A percentile compares a stretch with the other conserved stretches of the same genome.
Conservation (phyloP, 495 filamentous ascomycete genomes). For the Letharia lupina region DNA sequence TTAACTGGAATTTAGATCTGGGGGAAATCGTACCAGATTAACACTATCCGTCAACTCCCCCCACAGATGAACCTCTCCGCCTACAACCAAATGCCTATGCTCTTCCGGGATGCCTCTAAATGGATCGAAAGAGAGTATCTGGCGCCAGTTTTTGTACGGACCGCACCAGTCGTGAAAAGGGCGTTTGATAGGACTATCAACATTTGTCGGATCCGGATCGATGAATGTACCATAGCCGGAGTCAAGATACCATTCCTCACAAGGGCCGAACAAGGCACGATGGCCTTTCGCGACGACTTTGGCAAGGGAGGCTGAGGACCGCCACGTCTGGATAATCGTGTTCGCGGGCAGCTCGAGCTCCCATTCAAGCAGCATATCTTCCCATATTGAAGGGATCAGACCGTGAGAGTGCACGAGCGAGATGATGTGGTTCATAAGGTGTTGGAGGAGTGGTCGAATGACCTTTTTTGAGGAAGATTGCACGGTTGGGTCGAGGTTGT, state of each 20-base stretch:
- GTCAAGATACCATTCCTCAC: slow-evolving; percentile 75
- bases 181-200: slow-evolving; percentile 12
- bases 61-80: slow-evolving; percentile 72
- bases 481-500: slow-evolving; percentile 59
- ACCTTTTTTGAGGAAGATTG: slow-evolving; percentile 48
- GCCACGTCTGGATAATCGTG: slow-evolving; percentile 65
- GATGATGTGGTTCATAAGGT: slow-evolving; percentile 57
- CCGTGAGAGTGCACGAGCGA: slow-evolving; percentile 45
- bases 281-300: slow-evolving; percentile 49
- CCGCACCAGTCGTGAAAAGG: slow-evolving; percentile 70
- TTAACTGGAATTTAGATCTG: slow-evolving; percentile 2
- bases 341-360: slow-evolving; percentile 53
- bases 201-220: slow-evolving; percentile 17
- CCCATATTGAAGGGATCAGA: slow-evolving; percentile 66
- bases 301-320: slow-evolving; percentile 47
- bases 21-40: slow-evolving; percentile 44
- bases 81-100: slow-evolving; percentile 54
- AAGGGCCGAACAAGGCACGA: slow-evolving; percentile 62
- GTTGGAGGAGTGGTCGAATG: slow-evolving; percentile 61
- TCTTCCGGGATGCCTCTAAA: slow-evolving; percentile 45
- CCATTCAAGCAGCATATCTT: slow-evolving; percentile 69
- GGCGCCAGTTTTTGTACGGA: slow-evolving; percentile 64
- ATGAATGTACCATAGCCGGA: slow-evolving; percentile 34
- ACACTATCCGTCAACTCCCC: slow-evolving; percentile 63
- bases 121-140: slow-evolving; percentile 68